Conservation (phyloP, 306 rosid genomes). For the Cucurbita ficifolia region DNA sequence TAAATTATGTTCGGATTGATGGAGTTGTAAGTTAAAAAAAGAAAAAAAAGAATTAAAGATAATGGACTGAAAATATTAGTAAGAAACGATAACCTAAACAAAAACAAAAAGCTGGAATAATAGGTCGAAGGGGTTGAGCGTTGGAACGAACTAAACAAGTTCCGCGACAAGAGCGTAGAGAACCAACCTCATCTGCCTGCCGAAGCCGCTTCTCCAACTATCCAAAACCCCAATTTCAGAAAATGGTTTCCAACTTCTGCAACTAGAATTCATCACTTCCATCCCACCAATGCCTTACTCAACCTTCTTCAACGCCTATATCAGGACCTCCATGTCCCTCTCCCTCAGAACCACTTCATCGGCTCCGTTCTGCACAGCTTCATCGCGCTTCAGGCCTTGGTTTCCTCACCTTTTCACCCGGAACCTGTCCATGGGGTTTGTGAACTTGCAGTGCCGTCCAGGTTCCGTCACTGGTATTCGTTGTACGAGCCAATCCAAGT, state of each 20-base stretch:
- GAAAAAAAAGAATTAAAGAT: too few relatives aligned
- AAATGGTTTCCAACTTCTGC: conserved; percentile 4
- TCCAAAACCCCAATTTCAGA: conserved; percentile 16
- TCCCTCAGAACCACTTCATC: conserved; percentile 16
- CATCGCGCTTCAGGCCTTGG: conserved; percentile 7
- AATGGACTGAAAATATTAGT: too few relatives aligned
- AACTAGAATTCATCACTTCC: conserved; percentile 1
- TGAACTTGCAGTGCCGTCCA: conserved; percentile 4
- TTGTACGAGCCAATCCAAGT: conserved; percentile 13
- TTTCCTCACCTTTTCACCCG: conserved; percentile 5
- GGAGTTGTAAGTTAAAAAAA: too few relatives aligned
- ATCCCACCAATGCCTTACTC: conserved; percentile 27
- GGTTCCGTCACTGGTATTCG: conserved; percentile 10
- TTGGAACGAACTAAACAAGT: background rate
- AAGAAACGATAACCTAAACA: background rate
- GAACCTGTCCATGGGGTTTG: background rate
- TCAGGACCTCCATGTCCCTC: conserved; percentile 27
- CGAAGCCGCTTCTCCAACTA: background rate
- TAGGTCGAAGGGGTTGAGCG: background rate
- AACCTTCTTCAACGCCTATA: conserved; percentile 26
- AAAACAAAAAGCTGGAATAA: background rate
- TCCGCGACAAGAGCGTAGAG: background rate
- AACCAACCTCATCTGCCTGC: background rate
- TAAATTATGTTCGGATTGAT: too few relatives aligned
- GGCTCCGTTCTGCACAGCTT: background rate